Percentiles rank a stretch among this genome's conserved stretches.
phyloP scores from a whole-genome alignment of 2,329 filamentous ascomycete species.

The Curvularia sp. region DNA sequence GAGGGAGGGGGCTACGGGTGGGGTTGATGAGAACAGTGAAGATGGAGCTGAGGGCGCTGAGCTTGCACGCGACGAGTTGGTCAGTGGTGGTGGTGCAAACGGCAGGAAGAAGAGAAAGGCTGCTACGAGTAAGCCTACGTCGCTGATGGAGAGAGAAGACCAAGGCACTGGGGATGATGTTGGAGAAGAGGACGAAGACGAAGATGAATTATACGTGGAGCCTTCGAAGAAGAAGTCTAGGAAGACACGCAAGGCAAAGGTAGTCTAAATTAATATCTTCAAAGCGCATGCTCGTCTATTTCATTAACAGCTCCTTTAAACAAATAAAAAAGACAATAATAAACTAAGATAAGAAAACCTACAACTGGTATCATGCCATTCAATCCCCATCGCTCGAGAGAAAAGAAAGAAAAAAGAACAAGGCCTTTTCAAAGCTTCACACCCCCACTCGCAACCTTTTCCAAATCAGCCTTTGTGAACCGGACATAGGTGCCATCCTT shows the following conservation, averaged over 20 bases:
- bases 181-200: conserved; percentile 22
- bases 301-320: not conserved
- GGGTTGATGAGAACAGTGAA: conserved; percentile 29
- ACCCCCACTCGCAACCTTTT: conserved; percentile 34
- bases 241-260: conserved; percentile 26
- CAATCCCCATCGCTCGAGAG: not conserved
- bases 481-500: conserved; percentile 37
- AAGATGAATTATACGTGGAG: conserved; percentile 38
- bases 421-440: conserved; percentile 38
- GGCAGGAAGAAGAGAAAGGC: conserved; percentile 34
- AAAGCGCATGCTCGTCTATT: not conserved
- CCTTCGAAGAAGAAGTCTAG: conserved; percentile 40
- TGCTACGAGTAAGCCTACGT: conserved; percentile 19
- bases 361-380: conserved; percentile 2
- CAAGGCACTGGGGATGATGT: conserved; percentile 14
- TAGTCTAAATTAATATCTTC: not conserved
- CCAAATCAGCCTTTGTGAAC: conserved; percentile 37
- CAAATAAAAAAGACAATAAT: not conserved
- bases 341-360: not conserved
- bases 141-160: conserved; percentile 24
- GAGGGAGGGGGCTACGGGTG: conserved; percentile 37
- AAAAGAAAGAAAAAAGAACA: not conserved
- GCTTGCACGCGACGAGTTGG: conserved; percentile 2
- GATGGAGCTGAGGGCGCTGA: conserved; percentile 24
- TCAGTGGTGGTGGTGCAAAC: conserved; percentile 12